Evolutionary conservation across 495 filamentous ascomycete species (phyloP).

Genomic region (Pseudoneurospora amorphoporcata): DNA sequence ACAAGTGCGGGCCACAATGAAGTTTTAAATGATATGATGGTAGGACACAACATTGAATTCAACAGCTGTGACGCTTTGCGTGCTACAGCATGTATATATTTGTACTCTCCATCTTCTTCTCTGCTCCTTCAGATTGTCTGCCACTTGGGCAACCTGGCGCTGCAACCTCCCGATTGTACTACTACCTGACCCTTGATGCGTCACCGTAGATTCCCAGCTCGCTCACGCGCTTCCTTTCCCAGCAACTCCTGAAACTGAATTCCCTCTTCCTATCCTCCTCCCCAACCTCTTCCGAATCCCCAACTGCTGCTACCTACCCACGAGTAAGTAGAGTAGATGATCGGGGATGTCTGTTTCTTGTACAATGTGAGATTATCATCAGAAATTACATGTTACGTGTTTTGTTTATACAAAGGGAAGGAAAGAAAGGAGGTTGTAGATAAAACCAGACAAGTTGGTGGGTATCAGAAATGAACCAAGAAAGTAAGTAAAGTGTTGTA

Average conservation of each 20-base stretch:
- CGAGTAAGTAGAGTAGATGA: neutral
- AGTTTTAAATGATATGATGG: too few relatives aligned
- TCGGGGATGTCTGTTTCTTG: neutral
- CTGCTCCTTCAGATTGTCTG: neutral
- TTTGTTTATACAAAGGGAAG: neutral
- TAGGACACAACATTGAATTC: too few relatives aligned
- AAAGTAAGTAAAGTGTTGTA: neutral
- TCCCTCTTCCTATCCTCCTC: neutral
- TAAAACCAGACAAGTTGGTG: constrained; percentile 3
- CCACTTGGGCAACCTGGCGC: neutral
- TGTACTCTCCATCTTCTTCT: neutral
- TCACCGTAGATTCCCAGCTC: neutral
- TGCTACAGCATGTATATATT: neutral
- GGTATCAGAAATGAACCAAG: neutral
- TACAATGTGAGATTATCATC: neutral
- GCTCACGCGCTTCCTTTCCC: neutral
- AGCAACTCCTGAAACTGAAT: neutral
- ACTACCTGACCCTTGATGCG: neutral
- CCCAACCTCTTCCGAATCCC: neutral
- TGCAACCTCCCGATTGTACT: neutral
- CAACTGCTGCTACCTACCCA: neutral
- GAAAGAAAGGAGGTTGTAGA: constrained; percentile 5
- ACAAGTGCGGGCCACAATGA: neutral
- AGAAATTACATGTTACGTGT: neutral
- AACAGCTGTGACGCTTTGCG: neutral